A percentile compares a stretch with the other conserved stretches of the same genome.
Evolutionary conservation across 2,329 filamentous ascomycete species (phyloP).

Genomic region (Trichoderma afroharzianum): DNA sequence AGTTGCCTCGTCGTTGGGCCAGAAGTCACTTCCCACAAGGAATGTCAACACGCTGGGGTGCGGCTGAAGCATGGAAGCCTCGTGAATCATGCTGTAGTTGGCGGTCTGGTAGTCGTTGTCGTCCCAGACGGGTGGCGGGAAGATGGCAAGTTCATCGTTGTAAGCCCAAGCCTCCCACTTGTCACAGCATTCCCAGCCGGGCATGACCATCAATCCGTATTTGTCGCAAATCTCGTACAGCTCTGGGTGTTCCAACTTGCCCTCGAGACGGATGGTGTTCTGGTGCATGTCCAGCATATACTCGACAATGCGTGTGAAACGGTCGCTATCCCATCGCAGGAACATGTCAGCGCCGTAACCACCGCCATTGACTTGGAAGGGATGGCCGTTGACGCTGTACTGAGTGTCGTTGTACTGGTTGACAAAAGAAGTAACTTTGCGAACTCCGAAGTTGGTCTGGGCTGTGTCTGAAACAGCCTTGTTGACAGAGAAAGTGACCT

Average conservation of each 20-base stretch:
- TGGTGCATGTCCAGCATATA: slow-evolving; percentile 58
- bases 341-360: slow-evolving; percentile 62
- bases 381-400: slow-evolving; percentile 53
- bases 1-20: slow-evolving; percentile 56
- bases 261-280: slow-evolving; percentile 61
- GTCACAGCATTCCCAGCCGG: slow-evolving; percentile 65
- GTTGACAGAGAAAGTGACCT: slow-evolving; percentile 30
- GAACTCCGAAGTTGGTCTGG: slow-evolving; percentile 28
- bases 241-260: slow-evolving; percentile 60
- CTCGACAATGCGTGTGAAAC: slow-evolving; percentile 46
- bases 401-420: slow-evolving; percentile 51
- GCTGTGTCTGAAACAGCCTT: slow-evolving; percentile 29
- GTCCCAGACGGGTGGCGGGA: slow-evolving; percentile 41
- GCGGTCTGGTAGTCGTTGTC: slow-evolving; percentile 54
- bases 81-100: slow-evolving; percentile 54
- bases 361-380: slow-evolving; percentile 58
- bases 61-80: slow-evolving; percentile 56
- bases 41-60: slow-evolving; percentile 58
- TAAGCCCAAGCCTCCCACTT: slow-evolving; percentile 65
- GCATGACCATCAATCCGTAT: slow-evolving; percentile 58
- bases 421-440: slow-evolving; percentile 45
- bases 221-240: slow-evolving; percentile 57
- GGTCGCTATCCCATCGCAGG: slow-evolving; percentile 50
- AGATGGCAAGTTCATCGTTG: slow-evolving; percentile 48
- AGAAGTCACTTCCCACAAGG: slow-evolving; percentile 60